Percentiles rank a stretch among this genome's conserved stretches.
These are phyloP conservation scores for Gracilaria domingensis DNA, from an alignment of 23 red algal species.

Conservation along the genomic window DNA sequence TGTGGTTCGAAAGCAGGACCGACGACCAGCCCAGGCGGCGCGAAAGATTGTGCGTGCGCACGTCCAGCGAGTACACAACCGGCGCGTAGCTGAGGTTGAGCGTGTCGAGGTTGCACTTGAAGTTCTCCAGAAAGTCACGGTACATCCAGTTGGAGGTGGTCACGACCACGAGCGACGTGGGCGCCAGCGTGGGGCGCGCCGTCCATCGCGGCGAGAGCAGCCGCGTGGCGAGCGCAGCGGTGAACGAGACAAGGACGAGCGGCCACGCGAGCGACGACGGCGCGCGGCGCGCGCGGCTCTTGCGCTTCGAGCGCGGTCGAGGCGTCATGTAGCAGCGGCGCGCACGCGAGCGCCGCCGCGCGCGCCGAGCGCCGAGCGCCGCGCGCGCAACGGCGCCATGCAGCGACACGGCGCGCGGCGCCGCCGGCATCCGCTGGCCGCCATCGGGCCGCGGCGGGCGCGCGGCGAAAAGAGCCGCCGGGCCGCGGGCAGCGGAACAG, in stretches of 20 bases:
- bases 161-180: slow-evolving; percentile 16
- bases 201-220: not conserved
- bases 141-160: slow-evolving; percentile 59
- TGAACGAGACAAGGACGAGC: not conserved
- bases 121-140: slow-evolving; percentile 44
- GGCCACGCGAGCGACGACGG: not conserved
- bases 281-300: not conserved
- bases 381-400: too few species aligned
- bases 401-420: too few species aligned
- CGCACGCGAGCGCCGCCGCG: too few species aligned
- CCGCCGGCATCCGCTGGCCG: too few species aligned
- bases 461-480: not conserved
- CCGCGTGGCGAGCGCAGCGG: not conserved
- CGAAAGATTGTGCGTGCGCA: slow-evolving; percentile 33
- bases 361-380: not conserved
- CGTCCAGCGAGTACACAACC: slow-evolving; percentile 49
- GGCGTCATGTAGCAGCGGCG: not conserved
- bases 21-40: slow-evolving; percentile 15
- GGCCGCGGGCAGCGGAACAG: not conserved
- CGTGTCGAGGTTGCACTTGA: slow-evolving; percentile 51
- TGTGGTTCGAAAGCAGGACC: slow-evolving; percentile 37
- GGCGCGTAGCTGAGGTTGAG: slow-evolving; percentile 11
- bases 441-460: too few species aligned
- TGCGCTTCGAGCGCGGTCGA: not conserved
- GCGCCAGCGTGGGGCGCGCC: not conserved